phyloP scores from a whole-genome alignment of 2,329 filamentous ascomycete genomes.

The Aureobasidium zeae region DNA sequence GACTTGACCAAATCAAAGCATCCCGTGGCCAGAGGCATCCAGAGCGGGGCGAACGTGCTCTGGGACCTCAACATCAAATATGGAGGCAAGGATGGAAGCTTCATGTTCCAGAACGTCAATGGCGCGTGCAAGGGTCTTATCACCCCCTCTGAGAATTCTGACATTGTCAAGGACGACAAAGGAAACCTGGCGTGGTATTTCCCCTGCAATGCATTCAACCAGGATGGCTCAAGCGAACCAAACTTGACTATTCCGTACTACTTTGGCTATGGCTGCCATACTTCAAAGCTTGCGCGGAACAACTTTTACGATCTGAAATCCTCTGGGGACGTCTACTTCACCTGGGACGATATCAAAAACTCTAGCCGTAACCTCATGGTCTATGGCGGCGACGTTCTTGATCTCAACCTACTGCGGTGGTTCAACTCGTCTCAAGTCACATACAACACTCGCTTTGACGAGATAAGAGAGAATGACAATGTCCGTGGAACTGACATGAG shows the following conservation, averaged over 20 bases:
- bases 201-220: conserved; percentile 82
- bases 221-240: conserved; percentile 74
- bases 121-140: conserved; percentile 91
- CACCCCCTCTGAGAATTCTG: conserved; percentile 58
- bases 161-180: conserved; percentile 65
- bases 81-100: conserved; percentile 86
- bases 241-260: conserved; percentile 71
- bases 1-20: conserved; percentile 70
- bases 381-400: conserved; percentile 87
- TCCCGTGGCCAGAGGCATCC: conserved; percentile 70
- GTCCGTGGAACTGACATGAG: conserved; percentile 83
- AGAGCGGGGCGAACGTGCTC: conserved; percentile 65
- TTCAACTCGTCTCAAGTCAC: conserved; percentile 74
- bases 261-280: conserved; percentile 82
- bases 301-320: conserved; percentile 64
- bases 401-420: conserved; percentile 80
- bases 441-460: conserved; percentile 67
- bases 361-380: conserved; percentile 81
- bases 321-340: conserved; percentile 86
- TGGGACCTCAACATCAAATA: conserved; percentile 69
- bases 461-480: conserved; percentile 60
- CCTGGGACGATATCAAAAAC: conserved; percentile 90
- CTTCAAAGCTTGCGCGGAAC: conserved; percentile 56
- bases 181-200: conserved; percentile 92
- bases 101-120: conserved; percentile 97